Base-by-base conservation (phyloP, 2,329 filamentous ascomycete species). In the Orbilia quercus region DNA sequence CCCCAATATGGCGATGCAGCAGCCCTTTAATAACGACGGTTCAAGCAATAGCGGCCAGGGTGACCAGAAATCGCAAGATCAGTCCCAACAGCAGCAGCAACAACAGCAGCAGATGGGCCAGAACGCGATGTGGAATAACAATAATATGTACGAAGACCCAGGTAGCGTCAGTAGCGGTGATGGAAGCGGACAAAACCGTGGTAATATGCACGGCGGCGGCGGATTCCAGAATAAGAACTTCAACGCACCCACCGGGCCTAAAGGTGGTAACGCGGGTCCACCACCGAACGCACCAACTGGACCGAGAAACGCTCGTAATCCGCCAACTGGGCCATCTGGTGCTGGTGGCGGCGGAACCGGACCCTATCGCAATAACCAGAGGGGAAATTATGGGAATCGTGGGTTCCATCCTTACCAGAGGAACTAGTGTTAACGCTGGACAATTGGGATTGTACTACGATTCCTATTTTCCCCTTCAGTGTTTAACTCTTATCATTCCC, bases 271-370 rank as follows among this genome's bases (percentile, higher is more conserved):
- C 16, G 82, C 82, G 58, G 82, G 83, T 6, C 87, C 89, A 12
- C 91, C 91, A 18, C 89, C 90, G 3, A 92, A 92, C 79, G 91
- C 95, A 4, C 95, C 95, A 0, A 99, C 95, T 0, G 95, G 95
- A 0, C 95, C 95, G 2, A 96, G 96, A 85, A 99, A 98, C 78
- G 71, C 76, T 23, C 72, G 76, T 20, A 74, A 74, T 54, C 92
- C 93, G 23, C 70, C 70, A 16, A 57, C 63, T 23, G 70, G 70
- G 9, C 70, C 70, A 22, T 48, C 70, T 4, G 64, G 64, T 22
- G 58, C 7, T 16, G 36, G 44, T 12, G 59, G 59, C 12, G 45
- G 63, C n/a, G 63, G 63, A 4, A 31, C 53, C 1, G 66, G 66
- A 1, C 66, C 66, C 2, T 71, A 57, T 48, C 53, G 66, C 25